Conservation (phyloP, 2,329 filamentous ascomycete genomes). For the Scedosporium minutisporum region DNA sequence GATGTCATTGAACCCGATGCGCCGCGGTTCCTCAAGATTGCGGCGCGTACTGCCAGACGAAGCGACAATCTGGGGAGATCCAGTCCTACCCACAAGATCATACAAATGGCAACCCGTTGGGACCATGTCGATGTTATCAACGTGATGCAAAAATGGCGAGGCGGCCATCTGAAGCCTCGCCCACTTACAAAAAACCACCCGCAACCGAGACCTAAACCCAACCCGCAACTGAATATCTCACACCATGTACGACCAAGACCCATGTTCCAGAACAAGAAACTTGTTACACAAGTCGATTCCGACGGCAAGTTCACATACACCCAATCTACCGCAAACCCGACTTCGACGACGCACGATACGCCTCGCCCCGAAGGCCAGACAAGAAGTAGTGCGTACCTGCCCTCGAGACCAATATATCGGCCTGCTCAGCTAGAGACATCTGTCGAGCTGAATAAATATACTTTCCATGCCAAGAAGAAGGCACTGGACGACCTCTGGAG, state of each 20-base stretch:
- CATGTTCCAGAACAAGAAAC: slow-evolving; percentile 8
- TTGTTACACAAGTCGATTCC: slow-evolving; percentile 19
- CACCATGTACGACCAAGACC: background rate
- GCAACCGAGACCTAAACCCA: background rate
- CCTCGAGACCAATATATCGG: slow-evolving; percentile 16
- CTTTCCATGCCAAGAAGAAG: slow-evolving; percentile 43
- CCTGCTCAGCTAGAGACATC: slow-evolving; percentile 49
- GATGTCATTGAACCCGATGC: slow-evolving; percentile 45
- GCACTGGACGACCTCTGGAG: slow-evolving; percentile 46
- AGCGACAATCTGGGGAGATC: slow-evolving; percentile 40
- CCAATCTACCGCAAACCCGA: background rate
- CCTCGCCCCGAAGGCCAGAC: background rate
- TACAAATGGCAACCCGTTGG: slow-evolving; percentile 49
- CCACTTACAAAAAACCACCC: background rate
- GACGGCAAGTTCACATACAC: slow-evolving; percentile 18
- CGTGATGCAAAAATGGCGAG: slow-evolving; percentile 45
- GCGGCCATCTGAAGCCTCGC: slow-evolving; percentile 32
- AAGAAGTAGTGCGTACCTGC: background rate
- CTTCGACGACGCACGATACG: background rate
- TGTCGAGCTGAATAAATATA: slow-evolving; percentile 17
- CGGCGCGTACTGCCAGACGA: slow-evolving; percentile 45
- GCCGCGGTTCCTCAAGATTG: slow-evolving; percentile 51
- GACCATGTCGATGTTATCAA: slow-evolving; percentile 50
- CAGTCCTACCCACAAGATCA: slow-evolving; percentile 45
- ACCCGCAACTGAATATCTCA: background rate